Percentiles rank a stretch among this genome's conserved stretches.
Conservation (phyloP, 1,284 basidiomycete species). For the Pisolithus thermaeus region DNA sequence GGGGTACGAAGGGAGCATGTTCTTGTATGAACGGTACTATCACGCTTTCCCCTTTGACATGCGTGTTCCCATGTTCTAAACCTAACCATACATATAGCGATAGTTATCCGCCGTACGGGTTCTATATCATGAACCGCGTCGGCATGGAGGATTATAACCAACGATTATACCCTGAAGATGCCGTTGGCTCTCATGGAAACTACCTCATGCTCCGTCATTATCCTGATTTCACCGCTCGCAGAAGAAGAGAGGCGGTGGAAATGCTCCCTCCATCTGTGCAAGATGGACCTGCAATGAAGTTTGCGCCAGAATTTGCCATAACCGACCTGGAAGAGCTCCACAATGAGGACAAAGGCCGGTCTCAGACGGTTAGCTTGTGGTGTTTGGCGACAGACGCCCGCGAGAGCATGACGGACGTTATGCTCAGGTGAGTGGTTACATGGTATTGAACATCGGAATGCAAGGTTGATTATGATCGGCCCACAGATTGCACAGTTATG, state of each 20-base stretch:
- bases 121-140: constrained; percentile 83
- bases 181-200: constrained; percentile 55
- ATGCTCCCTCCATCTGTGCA: constrained; percentile 25
- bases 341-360: constrained; percentile 47
- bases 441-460: background rate
- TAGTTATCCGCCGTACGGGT: constrained; percentile 75
- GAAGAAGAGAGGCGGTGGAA: constrained; percentile 33
- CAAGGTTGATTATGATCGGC: constrained; percentile 4
- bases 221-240: constrained; percentile 56
- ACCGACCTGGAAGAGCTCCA: constrained; percentile 34
- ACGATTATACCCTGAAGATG: constrained; percentile 74
- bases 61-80: background rate
- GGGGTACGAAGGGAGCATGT: constrained; percentile 84
- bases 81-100: constrained; percentile 32
- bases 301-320: constrained; percentile 41
- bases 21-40: constrained; percentile 73
- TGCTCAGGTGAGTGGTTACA: constrained; percentile 45
- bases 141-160: constrained; percentile 82
- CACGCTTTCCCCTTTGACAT: background rate
- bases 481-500: constrained; percentile 54
- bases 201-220: constrained; percentile 76
- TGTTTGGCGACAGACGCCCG: constrained; percentile 65
- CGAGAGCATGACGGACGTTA: constrained; percentile 63
- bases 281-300: constrained; percentile 38
- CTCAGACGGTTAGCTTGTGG: constrained; percentile 72